These are phyloP conservation scores for Candida stauntonica DNA, from an alignment of 805 yeast genomes.

Conservation along the genomic window DNA sequence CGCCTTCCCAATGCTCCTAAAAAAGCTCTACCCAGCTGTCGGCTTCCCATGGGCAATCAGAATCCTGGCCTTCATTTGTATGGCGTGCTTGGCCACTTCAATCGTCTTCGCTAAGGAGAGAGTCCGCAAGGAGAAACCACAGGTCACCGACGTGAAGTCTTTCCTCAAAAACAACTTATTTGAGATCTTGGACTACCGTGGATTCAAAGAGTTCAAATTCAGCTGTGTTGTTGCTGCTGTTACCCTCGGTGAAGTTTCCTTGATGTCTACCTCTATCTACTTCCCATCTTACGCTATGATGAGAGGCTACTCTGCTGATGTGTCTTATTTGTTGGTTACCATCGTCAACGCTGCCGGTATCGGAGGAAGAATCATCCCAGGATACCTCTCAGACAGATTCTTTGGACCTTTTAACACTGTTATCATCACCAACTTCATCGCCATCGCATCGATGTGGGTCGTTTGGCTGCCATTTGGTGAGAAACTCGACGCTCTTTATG, in stretches of 20 bases:
- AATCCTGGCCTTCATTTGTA: slow-evolving; percentile 44
- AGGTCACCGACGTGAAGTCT: slow-evolving; percentile 2
- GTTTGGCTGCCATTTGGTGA: slow-evolving; percentile 43
- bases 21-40: slow-evolving; percentile 42
- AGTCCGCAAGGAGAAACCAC: slow-evolving; percentile 21
- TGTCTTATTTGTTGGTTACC: slow-evolving; percentile 44
- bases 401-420: slow-evolving; percentile 52
- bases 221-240: slow-evolving; percentile 38
- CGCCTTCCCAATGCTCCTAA: slow-evolving; percentile 49
- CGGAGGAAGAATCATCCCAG: slow-evolving; percentile 43
- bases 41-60: slow-evolving; percentile 63
- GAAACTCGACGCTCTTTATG: slow-evolving; percentile 34
- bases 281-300: slow-evolving; percentile 50
- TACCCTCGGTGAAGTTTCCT: slow-evolving; percentile 32
- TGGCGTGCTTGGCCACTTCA: slow-evolving; percentile 35
- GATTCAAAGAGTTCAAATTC: slow-evolving; percentile 27
- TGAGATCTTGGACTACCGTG: slow-evolving; percentile 35
- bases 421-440: slow-evolving; percentile 29
- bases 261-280: slow-evolving; percentile 43
- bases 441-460: slow-evolving; percentile 23
- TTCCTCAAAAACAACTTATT: slow-evolving; percentile 21
- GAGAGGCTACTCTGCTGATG: slow-evolving; percentile 39
- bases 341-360: slow-evolving; percentile 43
- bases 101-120: slow-evolving; percentile 39
- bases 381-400: slow-evolving; percentile 38